These are phyloP conservation scores for Camellia oleifera DNA, from an alignment of 179 eudicot species.

Conservation along the genomic window DNA sequence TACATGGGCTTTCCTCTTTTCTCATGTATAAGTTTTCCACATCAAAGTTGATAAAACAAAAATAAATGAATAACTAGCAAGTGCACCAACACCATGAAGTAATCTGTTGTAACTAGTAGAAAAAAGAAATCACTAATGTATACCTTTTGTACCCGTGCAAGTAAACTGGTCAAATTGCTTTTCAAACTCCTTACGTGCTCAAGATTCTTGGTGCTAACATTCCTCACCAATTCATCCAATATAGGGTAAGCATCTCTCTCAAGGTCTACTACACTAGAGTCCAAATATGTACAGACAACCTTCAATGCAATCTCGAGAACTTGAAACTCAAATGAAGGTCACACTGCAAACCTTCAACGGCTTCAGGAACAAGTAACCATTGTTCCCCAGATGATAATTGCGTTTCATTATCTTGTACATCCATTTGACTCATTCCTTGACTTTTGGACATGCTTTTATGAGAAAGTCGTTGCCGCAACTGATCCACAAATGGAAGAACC, in stretches of 20 bases:
- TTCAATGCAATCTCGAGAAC: conserved; percentile 88
- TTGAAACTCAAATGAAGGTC: conserved; percentile 96
- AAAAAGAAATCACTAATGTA: not conserved
- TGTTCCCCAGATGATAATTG: conserved; percentile 38
- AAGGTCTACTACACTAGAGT: conserved; percentile 79
- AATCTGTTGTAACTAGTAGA: not conserved
- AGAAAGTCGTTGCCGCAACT: conserved; percentile 74
- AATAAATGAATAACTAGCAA: not conserved
- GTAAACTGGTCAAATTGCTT: conserved; percentile 87
- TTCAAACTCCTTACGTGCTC: conserved; percentile 93
- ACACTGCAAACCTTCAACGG: conserved; percentile 56
- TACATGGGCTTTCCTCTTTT: conserved; percentile 30
- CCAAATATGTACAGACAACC: conserved; percentile 80
- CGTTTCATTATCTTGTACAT: conserved; percentile 40
- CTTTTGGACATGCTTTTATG: conserved; percentile 30
- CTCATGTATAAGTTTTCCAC: conserved; percentile 20
- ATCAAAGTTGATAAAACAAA: conserved; percentile 57
- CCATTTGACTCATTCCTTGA: conserved; percentile 31
- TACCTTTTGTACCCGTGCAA: conserved; percentile 98
- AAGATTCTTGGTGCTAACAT: conserved; percentile 92
- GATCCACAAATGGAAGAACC: conserved; percentile 97
- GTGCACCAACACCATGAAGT: conserved; percentile 19
- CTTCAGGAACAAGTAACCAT: conserved; percentile 57
- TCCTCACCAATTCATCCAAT: conserved; percentile 83
- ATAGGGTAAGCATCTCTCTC: conserved; percentile 92